These are phyloP conservation scores for Soucietia sequanensis DNA, from an alignment of 805 yeast genomes.

Conservation along the genomic window DNA sequence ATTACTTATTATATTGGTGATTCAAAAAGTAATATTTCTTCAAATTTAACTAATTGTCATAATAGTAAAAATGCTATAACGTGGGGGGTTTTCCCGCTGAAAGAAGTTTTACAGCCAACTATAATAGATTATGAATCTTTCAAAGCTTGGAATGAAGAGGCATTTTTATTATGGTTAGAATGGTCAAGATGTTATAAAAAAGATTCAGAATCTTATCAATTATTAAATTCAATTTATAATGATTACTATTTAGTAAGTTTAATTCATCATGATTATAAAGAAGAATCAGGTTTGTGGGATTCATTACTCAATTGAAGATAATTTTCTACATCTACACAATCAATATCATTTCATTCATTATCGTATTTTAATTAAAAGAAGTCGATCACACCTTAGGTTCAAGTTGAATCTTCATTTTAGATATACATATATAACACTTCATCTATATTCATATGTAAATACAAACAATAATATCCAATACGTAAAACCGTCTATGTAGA, in stretches of 20 bases:
- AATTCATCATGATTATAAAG: slow-evolving; percentile 79
- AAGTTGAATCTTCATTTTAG: slow-evolving; percentile 7
- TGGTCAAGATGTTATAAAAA: slow-evolving; percentile 83
- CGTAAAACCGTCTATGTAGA: no score
- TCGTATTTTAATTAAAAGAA: slow-evolving; percentile 6
- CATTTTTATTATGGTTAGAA: slow-evolving; percentile 84
- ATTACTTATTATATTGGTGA: slow-evolving; percentile 79
- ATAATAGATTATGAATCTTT: slow-evolving; percentile 90
- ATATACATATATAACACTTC: slow-evolving; percentile 10
- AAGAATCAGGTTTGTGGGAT: slow-evolving; percentile 78
- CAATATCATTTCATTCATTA: background rate
- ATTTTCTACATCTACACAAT: slow-evolving; percentile 5
- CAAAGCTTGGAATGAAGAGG: slow-evolving; percentile 95
- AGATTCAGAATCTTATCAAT: slow-evolving; percentile 52
- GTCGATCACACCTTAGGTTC: slow-evolving; percentile 10
- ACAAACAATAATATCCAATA: no score
- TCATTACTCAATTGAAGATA: slow-evolving; percentile 41
- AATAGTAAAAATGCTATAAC: slow-evolving; percentile 78
- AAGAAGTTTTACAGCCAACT: slow-evolving; percentile 89
- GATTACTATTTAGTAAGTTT: slow-evolving; percentile 78
- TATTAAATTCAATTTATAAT: slow-evolving; percentile 60
- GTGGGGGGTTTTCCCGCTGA: slow-evolving; percentile 95
- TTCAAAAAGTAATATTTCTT: slow-evolving; percentile 51
- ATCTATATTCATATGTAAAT: no score
- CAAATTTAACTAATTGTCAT: slow-evolving; percentile 47